Evolutionary conservation across 2,329 filamentous ascomycete species (phyloP), one percentile per base, ranked within the genome.

Genomic region (Cladosporium sp.): DNA sequence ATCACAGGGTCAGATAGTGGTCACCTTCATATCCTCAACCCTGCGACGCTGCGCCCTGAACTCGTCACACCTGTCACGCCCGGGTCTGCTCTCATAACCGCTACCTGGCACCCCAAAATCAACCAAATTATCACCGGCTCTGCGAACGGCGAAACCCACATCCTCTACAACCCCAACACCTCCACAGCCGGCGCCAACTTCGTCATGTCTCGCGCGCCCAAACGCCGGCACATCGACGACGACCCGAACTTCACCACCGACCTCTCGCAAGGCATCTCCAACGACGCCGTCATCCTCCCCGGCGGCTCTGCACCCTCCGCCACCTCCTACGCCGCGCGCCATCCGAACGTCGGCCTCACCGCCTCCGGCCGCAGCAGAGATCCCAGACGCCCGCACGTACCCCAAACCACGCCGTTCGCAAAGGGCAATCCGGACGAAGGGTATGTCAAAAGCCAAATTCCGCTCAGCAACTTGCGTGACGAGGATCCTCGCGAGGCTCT

Each of bases 121-220:
- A 97, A 99, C 67, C 93, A 99, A 65, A 96, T 99, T 62, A 71
- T 97, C 56, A 95, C 92, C 7, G 92, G 91, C 52, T 96, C 92
- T 40, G 89, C 89, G 47, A 96, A 96, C 64, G 84, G 85, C 51
- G 88, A 95, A 69, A 90, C 88, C 0, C 92, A 91, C 63, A 80
- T 97, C 37, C 84, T 99, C 42, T 99, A 93, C 73, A 92, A 88
- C 64, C 93, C 93, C 2, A 81, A 77, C n/a, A 84, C 83, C 59
- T 99, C 93, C 18, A 79, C 68, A 11, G 84, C 83, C 54, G 93
- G 93, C 52, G 93, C 91, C 3, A 84, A 90, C 50, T 84, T 89
- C 54, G 87, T 97, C 58, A 90, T 99, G 83, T 91, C 87, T 55
- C 88, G 89, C 63, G 90, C 90, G 0, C 91, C 93, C 2, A 97